Evolutionary conservation across 352 stramenopile genomes (phyloP), one percentile per base, ranked within the genome.

Genomic region (Globisporangium barbulae): DNA sequence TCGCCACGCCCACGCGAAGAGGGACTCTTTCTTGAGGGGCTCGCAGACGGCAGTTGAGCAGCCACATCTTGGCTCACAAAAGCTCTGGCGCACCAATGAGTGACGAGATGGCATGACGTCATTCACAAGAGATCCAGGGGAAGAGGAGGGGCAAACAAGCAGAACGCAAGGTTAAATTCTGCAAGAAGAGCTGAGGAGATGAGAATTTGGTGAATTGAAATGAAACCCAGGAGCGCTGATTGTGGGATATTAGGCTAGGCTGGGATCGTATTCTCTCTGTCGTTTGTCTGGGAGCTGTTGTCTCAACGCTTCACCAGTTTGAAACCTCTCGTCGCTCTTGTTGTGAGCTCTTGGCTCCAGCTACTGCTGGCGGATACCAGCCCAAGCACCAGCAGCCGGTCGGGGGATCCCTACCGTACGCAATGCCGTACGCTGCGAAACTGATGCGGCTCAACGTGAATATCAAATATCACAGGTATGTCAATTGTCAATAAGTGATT

Each of bases 91-190:
- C 37, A 44, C 37, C 13, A 17, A 19, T 44, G 37, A 19, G 10
- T 44, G 37, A 47, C 7, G 54, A 39, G 54, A 39, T 6, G n/a
- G 37, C 7, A 52, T 59, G 53, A 59, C 53, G 53, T 59, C 53
- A 59, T 59, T n/a, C 10, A 8, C 33, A 39, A 39, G 8, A 39
- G 33, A 39, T 39, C 33, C 33, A 39, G 33, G 7, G 33, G 33
- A 39, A 7, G 33, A 39, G 33, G 33, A 47, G 33, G 22, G 17
- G 10, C 5, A 47, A 59, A 37, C 37, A 49, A 33, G 21, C 35
- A 49, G 53, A 59, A 49, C 53, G 53, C 53, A 49, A 59, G n/a
- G 28, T 35, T 28, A 28, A 28, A 28, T 13, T 53, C 35, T 39
- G 33, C 2, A 17, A 42, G 37, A 42, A 42, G 37, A 42, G 25